Conservation (phyloP, 768 basidiomycete genomes). For the Pleurotus tuber-regium region DNA sequence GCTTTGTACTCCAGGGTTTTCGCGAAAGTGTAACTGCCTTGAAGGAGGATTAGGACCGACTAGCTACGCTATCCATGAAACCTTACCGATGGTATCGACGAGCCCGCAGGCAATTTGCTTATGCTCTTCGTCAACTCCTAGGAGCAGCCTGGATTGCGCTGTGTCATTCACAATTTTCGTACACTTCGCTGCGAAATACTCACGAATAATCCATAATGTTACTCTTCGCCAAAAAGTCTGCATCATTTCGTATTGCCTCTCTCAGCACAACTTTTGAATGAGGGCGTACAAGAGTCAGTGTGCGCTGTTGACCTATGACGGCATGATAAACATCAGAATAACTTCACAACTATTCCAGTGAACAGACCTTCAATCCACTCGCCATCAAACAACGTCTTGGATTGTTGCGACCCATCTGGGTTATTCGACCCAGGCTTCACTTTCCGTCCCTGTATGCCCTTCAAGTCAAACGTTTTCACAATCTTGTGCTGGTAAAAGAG, state of each 20-base stretch:
- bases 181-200: conserved; percentile 26
- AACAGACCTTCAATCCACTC: conserved; percentile 79
- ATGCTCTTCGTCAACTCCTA: conserved; percentile 66
- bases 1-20: conserved; percentile 87
- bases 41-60: not conserved
- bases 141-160: conserved; percentile 47
- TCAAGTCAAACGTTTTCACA: conserved; percentile 73
- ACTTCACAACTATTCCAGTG: not conserved
- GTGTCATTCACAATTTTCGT: not conserved
- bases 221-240: conserved; percentile 69
- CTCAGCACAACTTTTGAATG: conserved; percentile 71
- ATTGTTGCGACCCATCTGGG: conserved; percentile 29
- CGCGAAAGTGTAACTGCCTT: conserved; percentile 82
- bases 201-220: conserved; percentile 90
- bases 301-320: conserved; percentile 56
- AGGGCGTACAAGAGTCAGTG: conserved; percentile 63
- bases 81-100: conserved; percentile 76
- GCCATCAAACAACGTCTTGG: conserved; percentile 71
- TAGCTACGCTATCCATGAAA: too few relatives aligned
- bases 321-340: too few relatives aligned
- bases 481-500: conserved; percentile 71
- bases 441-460: conserved; percentile 78
- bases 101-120: conserved; percentile 75
- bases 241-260: conserved; percentile 67
- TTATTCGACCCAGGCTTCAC: conserved; percentile 46